Evolutionary conservation across 2,329 filamentous ascomycete genomes (phyloP).

Genomic region (Sordariomycetes sp.): DNA sequence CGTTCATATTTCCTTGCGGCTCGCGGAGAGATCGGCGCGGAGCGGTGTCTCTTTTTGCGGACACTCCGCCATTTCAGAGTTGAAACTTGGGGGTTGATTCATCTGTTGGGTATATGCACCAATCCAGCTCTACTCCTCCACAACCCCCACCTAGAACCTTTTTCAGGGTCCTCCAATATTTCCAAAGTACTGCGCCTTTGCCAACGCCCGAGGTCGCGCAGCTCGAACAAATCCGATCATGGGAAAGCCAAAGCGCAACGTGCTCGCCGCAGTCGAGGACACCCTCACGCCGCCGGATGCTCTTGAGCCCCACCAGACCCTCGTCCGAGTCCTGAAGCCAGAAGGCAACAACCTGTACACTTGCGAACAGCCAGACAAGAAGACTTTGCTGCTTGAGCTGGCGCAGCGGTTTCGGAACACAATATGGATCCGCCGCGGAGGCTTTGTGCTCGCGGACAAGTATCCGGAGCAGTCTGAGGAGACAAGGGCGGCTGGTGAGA

Average conservation of each 20-base stretch:
- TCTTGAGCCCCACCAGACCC: constrained; percentile 52
- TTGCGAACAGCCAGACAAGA: constrained; percentile 60
- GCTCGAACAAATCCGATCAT: constrained; percentile 10
- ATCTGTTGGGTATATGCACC: no score
- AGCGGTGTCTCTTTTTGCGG: no score
- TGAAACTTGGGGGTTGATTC: no score
- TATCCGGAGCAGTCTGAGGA: constrained; percentile 56
- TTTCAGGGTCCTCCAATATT: constrained; percentile 1
- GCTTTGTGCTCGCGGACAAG: constrained; percentile 73
- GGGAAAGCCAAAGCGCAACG: constrained; percentile 53
- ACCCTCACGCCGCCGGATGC: constrained; percentile 47
- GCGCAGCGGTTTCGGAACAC: constrained; percentile 80
- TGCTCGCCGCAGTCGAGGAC: constrained; percentile 71
- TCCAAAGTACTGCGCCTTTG: neutral
- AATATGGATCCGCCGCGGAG: constrained; percentile 86
- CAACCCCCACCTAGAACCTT: neutral
- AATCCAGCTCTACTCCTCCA: neutral
- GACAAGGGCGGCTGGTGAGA: constrained; percentile 78
- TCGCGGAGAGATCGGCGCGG: no score
- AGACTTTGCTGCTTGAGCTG: constrained; percentile 68
- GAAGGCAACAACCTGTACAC: constrained; percentile 86
- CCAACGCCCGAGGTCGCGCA: neutral
- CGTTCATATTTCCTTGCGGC: no score
- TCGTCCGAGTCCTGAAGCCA: constrained; percentile 72
- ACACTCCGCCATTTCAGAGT: no score